Base-by-base conservation (phyloP, 1,284 basidiomycete species). In the Trametes sp. region DNA sequence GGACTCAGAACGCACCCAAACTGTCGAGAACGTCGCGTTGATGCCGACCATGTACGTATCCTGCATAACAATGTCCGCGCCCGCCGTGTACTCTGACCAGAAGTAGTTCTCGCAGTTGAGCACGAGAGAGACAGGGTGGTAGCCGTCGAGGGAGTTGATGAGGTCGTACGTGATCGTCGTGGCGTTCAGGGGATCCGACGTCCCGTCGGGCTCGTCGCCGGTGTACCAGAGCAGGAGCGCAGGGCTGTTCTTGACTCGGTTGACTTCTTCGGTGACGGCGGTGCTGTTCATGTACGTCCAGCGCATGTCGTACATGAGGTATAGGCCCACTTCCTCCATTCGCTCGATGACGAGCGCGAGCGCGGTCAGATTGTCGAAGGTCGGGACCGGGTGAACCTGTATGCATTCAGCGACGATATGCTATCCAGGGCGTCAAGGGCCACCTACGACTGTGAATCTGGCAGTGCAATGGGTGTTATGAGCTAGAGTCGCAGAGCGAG, bases 151-250 rank as follows among this genome's bases (percentile, higher is more conserved):
- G 3, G 81, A 79, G 61, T 86, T 84, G 67, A 93, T 90, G n/a
- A 87, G 76, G 65, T 88, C 84, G 58, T 87, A 87, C 0, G 89
- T 75, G 38, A 74, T 75, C 1, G 76, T 68, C 0, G 90, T 88
- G 1, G 87, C 87, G 65, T 86, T 82, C 33, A 88, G 76, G 13
- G 89, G 87, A 64, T 91, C 89, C 24, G 81, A 82, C 1, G 84
- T 81, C 38, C 90, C 91, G 68, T 93, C 90, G 0, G 89, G 89
- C 70, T 92, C 90, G 65, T 92, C 89, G 0, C 80, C 89, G 10
- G 89, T 92, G 75, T 92, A 93, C 89, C 90, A 93, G 0, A 90
- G 75, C 9, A 93, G 78, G 19, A 93, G 80, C 65, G 90, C 91
- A 0, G 85, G 80, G 5, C 87, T 82, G 35, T 82, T 80, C 69